Evolutionary conservation across 148 eudicot species (phyloP), one percentile per base, ranked within the genome.

Genomic region (Cornus kousa): DNA sequence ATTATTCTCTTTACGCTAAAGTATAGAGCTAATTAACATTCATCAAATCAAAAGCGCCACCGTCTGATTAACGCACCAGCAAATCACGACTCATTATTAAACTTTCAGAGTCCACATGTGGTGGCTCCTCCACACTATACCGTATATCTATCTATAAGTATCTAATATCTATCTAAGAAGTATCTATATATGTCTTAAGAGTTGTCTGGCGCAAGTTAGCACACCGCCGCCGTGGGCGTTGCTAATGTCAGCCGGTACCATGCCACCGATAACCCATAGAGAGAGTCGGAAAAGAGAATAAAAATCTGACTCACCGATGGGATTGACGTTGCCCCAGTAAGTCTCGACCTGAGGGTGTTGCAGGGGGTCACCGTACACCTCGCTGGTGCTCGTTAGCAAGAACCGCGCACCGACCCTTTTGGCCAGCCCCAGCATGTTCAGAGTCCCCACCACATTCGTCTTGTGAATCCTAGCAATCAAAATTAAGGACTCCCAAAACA

Each of bases 241-340:
- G 64, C 64, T 57, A 57, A 57, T 17, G 20, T 57, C 16, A 57
- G 14, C 37, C 37, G 5, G 37, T 35, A 35, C 37, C 4, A 35
- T 35, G 37, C 2, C 37, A 35, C 37, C 37, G 37, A 35, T 35
- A 35, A 35, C 37, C 37, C 5, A 35, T 2, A 35, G 37, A 35
- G 37, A 2, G 37, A 35, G 66, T 20, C 23, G 23, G 66, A 62
- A n/a, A 62, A 39, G 80, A 46, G 39, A 40, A 72, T 70, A 67
- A 28, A 28, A 28, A 28, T 50, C 19, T 7, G 39, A 83, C 80
- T 3, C 67, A 95, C 99, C 99, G 69, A 95, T 95, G 32, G 99
- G 99, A 78, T 95, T 95, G 77, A 95, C 99, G 79, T 95, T 95
- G 77, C 99, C 99, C 99, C 99, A 95, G 78, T 95, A 95, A 77